Conservation (phyloP, 1,284 basidiomycete genomes). For the Anthracocystis panici-leucophaei region DNA sequence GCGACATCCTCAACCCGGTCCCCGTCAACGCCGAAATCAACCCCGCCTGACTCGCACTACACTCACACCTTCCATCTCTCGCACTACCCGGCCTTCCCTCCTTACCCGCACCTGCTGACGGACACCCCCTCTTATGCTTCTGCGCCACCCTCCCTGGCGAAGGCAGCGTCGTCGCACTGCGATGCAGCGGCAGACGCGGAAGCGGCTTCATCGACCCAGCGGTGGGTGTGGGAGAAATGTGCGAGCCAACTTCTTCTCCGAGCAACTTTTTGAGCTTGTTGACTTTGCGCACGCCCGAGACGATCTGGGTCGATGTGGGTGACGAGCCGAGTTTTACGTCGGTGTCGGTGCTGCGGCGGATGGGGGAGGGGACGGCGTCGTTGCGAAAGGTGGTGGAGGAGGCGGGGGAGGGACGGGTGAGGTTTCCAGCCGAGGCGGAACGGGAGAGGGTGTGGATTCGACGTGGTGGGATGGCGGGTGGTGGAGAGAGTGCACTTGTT, state of each 20-base stretch:
- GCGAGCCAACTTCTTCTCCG: conserved; percentile 24
- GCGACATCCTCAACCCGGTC: not conserved
- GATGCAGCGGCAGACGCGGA: conserved; percentile 5
- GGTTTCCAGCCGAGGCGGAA: conserved; percentile 23
- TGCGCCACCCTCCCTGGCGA: too few species aligned
- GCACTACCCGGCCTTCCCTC: not conserved
- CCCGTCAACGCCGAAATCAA: not conserved
- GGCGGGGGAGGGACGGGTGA: not conserved
- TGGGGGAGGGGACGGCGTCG: not conserved
- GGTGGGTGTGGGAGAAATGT: conserved; percentile 1
- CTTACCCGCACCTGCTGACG: too few species aligned
- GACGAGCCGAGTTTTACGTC: not conserved
- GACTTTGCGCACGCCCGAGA: conserved; percentile 24
- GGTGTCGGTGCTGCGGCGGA: not conserved
- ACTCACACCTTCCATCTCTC: not conserved
- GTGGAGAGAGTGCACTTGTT: not conserved
- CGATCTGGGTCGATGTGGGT: conserved; percentile 19
- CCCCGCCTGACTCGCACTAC: not conserved
- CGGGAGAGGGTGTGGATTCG: conserved; percentile 5
- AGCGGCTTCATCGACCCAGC: conserved; percentile 23
- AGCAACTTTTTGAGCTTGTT: conserved; percentile 42
- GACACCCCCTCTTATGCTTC: too few species aligned
- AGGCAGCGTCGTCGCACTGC: too few species aligned
- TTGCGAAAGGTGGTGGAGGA: not conserved
- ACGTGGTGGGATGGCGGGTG: not conserved